Conservation (phyloP, 129 eudicot genomes). For the Sambucus nigra region DNA sequence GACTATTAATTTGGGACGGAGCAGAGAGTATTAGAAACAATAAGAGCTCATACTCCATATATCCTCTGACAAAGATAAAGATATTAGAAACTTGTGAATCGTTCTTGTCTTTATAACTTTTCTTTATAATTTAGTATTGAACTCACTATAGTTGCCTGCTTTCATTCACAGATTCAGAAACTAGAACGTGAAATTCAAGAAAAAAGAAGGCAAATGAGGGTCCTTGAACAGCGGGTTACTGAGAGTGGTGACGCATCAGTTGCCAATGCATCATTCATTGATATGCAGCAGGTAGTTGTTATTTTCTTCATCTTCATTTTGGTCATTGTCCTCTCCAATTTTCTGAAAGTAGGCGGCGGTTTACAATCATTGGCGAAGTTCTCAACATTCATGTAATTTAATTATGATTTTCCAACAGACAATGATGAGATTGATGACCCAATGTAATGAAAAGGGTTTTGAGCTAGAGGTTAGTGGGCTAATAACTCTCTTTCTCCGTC, state of each 20-base stretch:
- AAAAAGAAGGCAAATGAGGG: slow-evolving; percentile 79
- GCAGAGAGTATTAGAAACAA: no score
- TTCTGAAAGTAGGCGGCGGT: slow-evolving; percentile 1
- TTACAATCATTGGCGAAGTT: background rate
- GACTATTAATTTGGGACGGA: no score
- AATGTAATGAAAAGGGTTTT: slow-evolving; percentile 81
- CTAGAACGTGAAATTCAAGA: slow-evolving; percentile 82
- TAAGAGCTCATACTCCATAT: no score
- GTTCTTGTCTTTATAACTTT: background rate
- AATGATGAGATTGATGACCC: slow-evolving; percentile 75
- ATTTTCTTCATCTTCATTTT: background rate
- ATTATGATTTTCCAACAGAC: slow-evolving; percentile 40
- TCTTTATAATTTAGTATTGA: background rate
- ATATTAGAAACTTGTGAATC: background rate
- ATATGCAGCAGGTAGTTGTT: slow-evolving; percentile 76
- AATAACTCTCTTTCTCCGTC: background rate
- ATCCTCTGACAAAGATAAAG: no score
- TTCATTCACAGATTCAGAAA: slow-evolving; percentile 51
- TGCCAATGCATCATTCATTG: slow-evolving; percentile 73
- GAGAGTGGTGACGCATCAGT: slow-evolving; percentile 79
- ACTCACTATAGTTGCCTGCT: background rate
- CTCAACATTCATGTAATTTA: slow-evolving; percentile 5
- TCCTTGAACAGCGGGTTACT: slow-evolving; percentile 65
- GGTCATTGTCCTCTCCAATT: background rate
- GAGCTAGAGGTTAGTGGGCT: slow-evolving; percentile 73